A percentile compares a stretch with the other conserved stretches of the same genome.
phyloP scores from a whole-genome alignment of 441 rosid genomes.

The Rhodomyrtus psidioides region DNA sequence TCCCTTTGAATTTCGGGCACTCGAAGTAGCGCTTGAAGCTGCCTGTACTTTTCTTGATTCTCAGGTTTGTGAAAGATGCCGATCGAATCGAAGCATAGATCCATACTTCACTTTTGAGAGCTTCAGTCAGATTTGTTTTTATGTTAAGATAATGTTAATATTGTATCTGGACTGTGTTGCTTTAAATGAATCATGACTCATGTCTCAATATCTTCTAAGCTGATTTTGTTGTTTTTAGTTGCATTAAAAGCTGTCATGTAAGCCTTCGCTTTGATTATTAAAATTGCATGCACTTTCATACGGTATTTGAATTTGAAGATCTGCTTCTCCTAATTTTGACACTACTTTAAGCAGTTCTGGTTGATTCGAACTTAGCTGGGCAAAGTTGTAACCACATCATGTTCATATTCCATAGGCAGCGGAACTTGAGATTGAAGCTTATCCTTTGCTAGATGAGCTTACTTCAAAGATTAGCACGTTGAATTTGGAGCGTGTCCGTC shows the following conservation, averaged over 20 bases:
- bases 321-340: background rate
- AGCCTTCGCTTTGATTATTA: background rate
- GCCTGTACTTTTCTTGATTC: slow-evolving; percentile 98
- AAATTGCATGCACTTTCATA: background rate
- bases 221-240: background rate
- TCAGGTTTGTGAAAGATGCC: slow-evolving; percentile 50
- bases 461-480: slow-evolving; percentile 95
- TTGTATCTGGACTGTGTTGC: background rate
- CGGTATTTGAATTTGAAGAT: background rate
- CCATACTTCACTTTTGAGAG: background rate
- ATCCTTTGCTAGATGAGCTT: slow-evolving; percentile 91
- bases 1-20: slow-evolving; percentile 96
- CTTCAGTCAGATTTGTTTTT: background rate
- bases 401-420: slow-evolving; percentile 55
- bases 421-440: slow-evolving; percentile 97
- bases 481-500: slow-evolving; percentile 86
- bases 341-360: background rate
- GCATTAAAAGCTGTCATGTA: background rate
- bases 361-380: background rate
- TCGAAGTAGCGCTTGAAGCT: slow-evolving; percentile 92
- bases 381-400: background rate
- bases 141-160: background rate
- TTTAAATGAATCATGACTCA: background rate
- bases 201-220: background rate
- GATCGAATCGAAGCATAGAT: background rate